Evolutionary conservation across 2,329 filamentous ascomycete species (phyloP).

Genomic region (Exophiala oligosperma): DNA sequence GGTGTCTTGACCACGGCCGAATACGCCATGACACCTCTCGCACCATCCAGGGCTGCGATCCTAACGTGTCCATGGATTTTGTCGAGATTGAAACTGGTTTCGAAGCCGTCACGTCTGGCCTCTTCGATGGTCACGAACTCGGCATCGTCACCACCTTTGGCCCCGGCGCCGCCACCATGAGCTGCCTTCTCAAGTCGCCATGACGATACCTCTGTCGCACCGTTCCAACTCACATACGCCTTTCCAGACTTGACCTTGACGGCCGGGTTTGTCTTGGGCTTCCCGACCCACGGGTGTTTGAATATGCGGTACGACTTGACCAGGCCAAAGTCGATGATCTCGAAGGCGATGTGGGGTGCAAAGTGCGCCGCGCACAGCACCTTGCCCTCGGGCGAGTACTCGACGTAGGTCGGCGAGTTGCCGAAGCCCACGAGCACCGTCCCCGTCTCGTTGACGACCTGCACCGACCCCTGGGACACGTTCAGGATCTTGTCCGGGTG

Average conservation of each 20-base stretch:
- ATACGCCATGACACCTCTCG: conserved; percentile 13
- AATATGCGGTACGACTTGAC: conserved; percentile 58
- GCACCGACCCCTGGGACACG: conserved; percentile 44
- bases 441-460: conserved; percentile 39
- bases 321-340: conserved; percentile 35
- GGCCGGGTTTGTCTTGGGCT: conserved; percentile 40
- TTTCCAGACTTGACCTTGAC: conserved; percentile 30
- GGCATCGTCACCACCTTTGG: conserved; percentile 9
- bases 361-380: conserved; percentile 57
- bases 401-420: conserved; percentile 49
- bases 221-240: conserved; percentile 49
- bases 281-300: conserved; percentile 54
- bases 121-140: conserved; percentile 15
- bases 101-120: conserved; percentile 18
- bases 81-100: conserved; percentile 18
- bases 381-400: conserved; percentile 42
- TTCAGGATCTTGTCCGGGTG: conserved; percentile 40
- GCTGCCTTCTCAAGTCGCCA: conserved; percentile 21
- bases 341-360: conserved; percentile 40
- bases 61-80: conserved; percentile 8
- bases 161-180: neutral
- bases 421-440: conserved; percentile 54
- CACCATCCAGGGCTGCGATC: conserved; percentile 18
- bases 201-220: conserved; percentile 41
- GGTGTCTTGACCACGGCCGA: conserved; percentile 11